A percentile compares a stretch with the other conserved stretches of the same genome.
Evolutionary conservation across 768 basidiomycete genomes (phyloP).

Genomic region (Tubosaeta brunneosetosa): DNA sequence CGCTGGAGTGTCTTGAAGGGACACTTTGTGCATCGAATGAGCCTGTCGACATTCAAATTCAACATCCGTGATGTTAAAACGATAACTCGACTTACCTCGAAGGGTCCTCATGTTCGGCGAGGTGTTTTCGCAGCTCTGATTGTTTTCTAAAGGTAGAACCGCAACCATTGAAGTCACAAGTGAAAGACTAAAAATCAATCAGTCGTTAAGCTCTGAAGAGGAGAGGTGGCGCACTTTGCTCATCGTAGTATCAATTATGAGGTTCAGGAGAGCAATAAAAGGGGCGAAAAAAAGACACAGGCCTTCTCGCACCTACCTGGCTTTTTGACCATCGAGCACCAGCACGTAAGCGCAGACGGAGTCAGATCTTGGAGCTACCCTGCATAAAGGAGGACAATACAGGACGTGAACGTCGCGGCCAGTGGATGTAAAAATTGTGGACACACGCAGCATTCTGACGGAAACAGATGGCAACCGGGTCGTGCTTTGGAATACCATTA

Average conservation of each 20-base stretch:
- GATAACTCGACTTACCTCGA: neutral
- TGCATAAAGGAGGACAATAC: no score
- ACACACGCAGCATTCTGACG: no score
- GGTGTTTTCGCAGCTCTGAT: neutral
- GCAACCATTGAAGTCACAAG: neutral
- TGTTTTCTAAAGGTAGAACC: neutral
- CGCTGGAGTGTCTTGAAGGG: neutral
- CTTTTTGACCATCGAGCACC: neutral
- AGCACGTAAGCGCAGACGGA: no score
- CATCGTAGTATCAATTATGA: neutral
- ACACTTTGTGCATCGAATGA: neutral
- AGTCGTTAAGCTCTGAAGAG: neutral
- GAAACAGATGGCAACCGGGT: no score
- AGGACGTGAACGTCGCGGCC: no score
- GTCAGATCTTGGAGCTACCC: no score
- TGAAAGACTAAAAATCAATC: neutral
- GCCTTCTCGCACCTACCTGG: neutral
- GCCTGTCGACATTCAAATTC: neutral
- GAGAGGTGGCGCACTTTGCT: constrained; percentile 1
- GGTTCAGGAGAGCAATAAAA: no score
- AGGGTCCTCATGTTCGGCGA: neutral
- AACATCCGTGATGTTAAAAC: neutral
- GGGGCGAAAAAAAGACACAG: no score
- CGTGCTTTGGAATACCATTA: no score
- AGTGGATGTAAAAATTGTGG: no score